Base-by-base conservation (phyloP, 2,329 filamentous ascomycete species). In the Aureobasidium leucospermi region DNA sequence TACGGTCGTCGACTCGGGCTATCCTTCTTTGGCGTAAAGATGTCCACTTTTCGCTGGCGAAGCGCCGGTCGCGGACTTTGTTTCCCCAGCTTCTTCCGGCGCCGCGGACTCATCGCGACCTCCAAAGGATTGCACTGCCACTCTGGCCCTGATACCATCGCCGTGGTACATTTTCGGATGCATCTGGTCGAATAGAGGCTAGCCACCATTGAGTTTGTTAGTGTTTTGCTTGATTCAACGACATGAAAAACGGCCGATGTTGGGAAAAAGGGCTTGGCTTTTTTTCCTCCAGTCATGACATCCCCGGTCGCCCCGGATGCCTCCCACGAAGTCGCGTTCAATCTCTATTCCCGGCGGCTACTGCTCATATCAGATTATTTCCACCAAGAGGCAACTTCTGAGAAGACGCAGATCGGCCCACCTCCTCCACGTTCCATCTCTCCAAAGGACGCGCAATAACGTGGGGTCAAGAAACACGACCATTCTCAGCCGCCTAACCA, bases 221-320 rank as follows among this genome's bases (percentile, higher is more conserved):
- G 52, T 56, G 52, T 28, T 36, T 38, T 45, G 52, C 52, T 56
- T 56, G 41, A 46, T 56, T 56, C 52, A 56, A 56, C 52, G 41
- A 36, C 52, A 56, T 36, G 41, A 16, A 10, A 41, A 56, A 45
- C 52, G 39, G 52, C n/a, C 28, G 39, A 32, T 43, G 39, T 56
- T 56, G 52, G 52, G 52, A 56, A 38, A 56, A 46, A 56, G 31
- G 52, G n/a, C 52, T 56, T 56, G 52, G 52, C 52, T 56, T 56
- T 56, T 43, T 56, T 56, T 23, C 8, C 11, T 46, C 39, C 3
- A 34, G 51, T 45, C 52, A 56, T 56, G 52, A 56, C 41, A 42
- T 42, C 51, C 51, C 39, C 51, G 51, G 51, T 19, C 51, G 51
- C 51, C 51, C 51, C 39, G 51, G 39, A 52, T 43, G 39, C 34